A percentile compares a stretch with the other conserved stretches of the same genome.
Conservation (phyloP, 768 basidiomycete species). For the Agaricus subrufescens region DNA sequence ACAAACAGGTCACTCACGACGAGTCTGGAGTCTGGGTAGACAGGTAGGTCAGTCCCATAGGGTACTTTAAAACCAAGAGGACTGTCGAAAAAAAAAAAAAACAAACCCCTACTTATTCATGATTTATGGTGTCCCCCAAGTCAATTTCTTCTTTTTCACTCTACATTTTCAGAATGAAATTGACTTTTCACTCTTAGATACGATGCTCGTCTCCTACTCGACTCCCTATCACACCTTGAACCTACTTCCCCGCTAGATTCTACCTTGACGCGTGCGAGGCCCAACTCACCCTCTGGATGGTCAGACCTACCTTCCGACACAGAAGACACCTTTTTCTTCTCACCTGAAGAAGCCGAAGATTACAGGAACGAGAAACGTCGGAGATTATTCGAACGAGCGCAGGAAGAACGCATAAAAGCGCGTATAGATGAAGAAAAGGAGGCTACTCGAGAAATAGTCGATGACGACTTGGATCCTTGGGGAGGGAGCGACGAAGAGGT, state of each 20-base stretch:
- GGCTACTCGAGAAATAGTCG: conserved; percentile 21
- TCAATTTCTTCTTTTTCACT: conserved; percentile 21
- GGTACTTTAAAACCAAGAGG: conserved; percentile 12
- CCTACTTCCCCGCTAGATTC: not conserved
- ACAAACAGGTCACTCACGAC: not conserved
- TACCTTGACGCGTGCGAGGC: conserved; percentile 22
- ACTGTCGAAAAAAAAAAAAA: not conserved
- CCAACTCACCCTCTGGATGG: conserved; percentile 58
- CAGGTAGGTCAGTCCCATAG: conserved; percentile 54
- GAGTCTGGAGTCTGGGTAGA: conserved; percentile 63
- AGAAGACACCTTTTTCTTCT: conserved; percentile 83
- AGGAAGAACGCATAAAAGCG: conserved; percentile 65
- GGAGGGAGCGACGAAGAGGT: conserved; percentile 73
- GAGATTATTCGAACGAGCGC: conserved; percentile 48
- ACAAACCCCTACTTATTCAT: not conserved
- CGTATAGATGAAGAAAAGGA: conserved; percentile 42
- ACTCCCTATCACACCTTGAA: conserved; percentile 32
- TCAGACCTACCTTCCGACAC: conserved; percentile 80
- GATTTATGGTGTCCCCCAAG: conserved; percentile 13
- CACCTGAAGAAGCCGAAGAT: conserved; percentile 60
- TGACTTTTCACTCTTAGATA: conserved; percentile 47
- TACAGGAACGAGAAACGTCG: conserved; percentile 66
- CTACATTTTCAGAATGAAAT: conserved; percentile 10
- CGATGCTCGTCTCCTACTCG: conserved; percentile 73
- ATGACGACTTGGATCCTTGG: conserved; percentile 43